Evolutionary conservation across 148 eudicot species (phyloP).

Genomic region (Limonium bicolor): DNA sequence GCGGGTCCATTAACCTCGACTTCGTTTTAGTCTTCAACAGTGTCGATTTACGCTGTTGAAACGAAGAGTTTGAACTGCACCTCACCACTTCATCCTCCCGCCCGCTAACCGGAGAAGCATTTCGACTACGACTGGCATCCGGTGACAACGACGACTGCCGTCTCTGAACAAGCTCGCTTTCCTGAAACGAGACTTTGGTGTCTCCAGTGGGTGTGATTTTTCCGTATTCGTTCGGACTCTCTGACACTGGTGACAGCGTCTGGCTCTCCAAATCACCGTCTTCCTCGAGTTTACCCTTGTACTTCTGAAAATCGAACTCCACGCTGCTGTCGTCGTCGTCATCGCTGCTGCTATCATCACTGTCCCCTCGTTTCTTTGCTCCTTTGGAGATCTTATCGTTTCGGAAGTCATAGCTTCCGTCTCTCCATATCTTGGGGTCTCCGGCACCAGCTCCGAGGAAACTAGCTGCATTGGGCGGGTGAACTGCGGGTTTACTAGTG

Average conservation of each 20-base stretch:
- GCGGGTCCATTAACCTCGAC: constrained; percentile 71
- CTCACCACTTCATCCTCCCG: constrained; percentile 35
- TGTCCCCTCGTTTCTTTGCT: neutral
- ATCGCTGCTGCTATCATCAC: neutral
- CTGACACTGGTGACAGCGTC: constrained; percentile 16
- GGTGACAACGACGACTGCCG: constrained; percentile 6
- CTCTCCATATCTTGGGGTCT: constrained; percentile 22
- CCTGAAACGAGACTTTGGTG: constrained; percentile 31
- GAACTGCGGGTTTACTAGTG: neutral
- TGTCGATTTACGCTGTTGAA: constrained; percentile 26
- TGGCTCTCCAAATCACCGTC: constrained; percentile 20
- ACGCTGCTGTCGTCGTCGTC: constrained; percentile 6
- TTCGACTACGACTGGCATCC: neutral
- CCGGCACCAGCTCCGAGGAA: too few species aligned
- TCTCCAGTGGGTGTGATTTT: constrained; percentile 19
- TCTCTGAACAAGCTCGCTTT: constrained; percentile 13
- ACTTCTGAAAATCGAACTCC: constrained; percentile 17
- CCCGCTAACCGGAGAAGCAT: too few species aligned
- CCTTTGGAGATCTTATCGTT: constrained; percentile 16
- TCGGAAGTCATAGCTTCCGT: constrained; percentile 44
- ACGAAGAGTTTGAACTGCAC: constrained; percentile 46
- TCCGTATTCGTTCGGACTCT: constrained; percentile 21
- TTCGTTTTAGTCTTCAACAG: constrained; percentile 43
- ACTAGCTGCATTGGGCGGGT: neutral
- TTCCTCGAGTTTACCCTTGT: neutral